Conservation (phyloP, 805 yeast species). For the Pichia cephalocereana region DNA sequence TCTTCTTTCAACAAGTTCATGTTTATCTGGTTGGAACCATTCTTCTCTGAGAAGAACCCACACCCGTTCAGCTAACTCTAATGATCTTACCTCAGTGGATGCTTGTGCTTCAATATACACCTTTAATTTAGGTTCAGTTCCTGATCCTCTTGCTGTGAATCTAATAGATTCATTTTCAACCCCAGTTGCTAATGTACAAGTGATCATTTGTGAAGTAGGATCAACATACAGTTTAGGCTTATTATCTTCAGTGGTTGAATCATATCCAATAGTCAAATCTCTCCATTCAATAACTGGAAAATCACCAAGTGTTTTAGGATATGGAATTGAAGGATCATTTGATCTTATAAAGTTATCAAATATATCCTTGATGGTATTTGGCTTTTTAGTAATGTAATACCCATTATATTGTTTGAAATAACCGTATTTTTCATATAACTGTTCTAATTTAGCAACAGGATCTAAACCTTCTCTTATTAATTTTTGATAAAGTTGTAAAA, state of each 20-base stretch:
- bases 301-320: constrained; percentile 47
- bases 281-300: constrained; percentile 60
- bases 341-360: constrained; percentile 39
- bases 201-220: constrained; percentile 76
- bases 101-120: constrained; percentile 80
- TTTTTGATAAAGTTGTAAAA: constrained; percentile 54
- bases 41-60: constrained; percentile 42
- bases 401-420: constrained; percentile 81
- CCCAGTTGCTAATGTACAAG: constrained; percentile 36
- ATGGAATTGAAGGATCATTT: constrained; percentile 3
- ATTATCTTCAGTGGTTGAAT: constrained; percentile 52
- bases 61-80: constrained; percentile 44
- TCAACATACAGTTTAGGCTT: constrained; percentile 65
- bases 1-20: neutral
- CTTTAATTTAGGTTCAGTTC: constrained; percentile 92
- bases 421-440: constrained; percentile 61
- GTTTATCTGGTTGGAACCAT: constrained; percentile 61
- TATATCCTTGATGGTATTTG: constrained; percentile 40
- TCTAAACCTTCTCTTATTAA: constrained; percentile 36
- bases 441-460: constrained; percentile 42
- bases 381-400: constrained; percentile 60
- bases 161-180: constrained; percentile 36
- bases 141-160: constrained; percentile 87
- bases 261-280: constrained; percentile 78
- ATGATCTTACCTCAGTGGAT: constrained; percentile 36